Evolutionary conservation across 1,139 yeast genomes (phyloP), one percentile per base, ranked within the genome.

Genomic region (Sugiyamaella sp.): DNA sequence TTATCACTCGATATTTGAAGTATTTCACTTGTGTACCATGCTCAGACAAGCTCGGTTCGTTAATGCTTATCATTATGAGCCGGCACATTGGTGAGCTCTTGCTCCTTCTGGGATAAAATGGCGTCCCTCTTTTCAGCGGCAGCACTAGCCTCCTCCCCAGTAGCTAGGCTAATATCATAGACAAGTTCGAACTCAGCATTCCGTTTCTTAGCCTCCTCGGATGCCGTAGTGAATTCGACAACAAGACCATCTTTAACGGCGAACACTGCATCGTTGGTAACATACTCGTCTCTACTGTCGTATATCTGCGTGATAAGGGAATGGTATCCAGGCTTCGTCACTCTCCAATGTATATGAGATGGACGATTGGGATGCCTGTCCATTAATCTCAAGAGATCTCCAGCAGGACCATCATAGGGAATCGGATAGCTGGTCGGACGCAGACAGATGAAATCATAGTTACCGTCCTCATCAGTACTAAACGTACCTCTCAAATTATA

Each of bases 371-470:
- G 75, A 56, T 72, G 75, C 59, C 75, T 65, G 55, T 69, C 71
- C 63, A 73, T 67, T 32, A 57, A 52, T 47, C 67, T 63, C 53
- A 72, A 63, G 46, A 72, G 59, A 46, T 65, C 63, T n/a, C 75
- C 75, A n/a, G 73, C 75, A 2, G 76, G 76, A 3, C 76, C 76
- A 61, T 72, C 75, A 54, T 65, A 68, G n/a, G 75, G 75, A 52
- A 72, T 72, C 14, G 75, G 74, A 53, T 72, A 72, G 38, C 74
- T 66, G 16, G 72, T 72, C 10, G 76, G 76, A 37, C 66, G 66
- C 12, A 72, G 63, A 45, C 73, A 67, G 47, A 67, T 62, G 47
- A 68, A 67, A 19, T 63, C 57, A 52, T 67, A 72, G 19, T 63
- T 55, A 10, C 76, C 76, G 47, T 70, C 65, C n/a, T 58, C 57